Conservation (phyloP, 2,329 filamentous ascomycete genomes). For the Grosmannia huntii region DNA sequence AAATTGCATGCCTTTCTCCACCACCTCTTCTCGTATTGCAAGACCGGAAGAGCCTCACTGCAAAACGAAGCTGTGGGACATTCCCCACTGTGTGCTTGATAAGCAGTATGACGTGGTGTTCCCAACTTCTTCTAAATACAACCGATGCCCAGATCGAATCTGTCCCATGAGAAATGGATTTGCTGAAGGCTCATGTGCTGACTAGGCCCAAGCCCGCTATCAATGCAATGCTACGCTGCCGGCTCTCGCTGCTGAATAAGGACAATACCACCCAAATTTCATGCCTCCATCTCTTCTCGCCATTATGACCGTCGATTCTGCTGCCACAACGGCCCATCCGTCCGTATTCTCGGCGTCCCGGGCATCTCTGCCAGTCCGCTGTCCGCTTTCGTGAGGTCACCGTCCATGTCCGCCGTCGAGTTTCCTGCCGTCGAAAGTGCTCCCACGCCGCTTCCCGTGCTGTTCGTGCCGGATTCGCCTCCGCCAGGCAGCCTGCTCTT, state of each 20-base stretch:
- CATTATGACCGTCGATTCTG: slow-evolving; percentile 38
- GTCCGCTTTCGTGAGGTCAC: neutral
- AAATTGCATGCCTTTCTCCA: neutral
- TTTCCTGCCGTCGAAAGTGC: neutral
- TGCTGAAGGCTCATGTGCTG: neutral
- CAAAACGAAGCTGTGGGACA: neutral
- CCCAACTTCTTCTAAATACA: too few relatives aligned
- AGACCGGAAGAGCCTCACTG: too few relatives aligned
- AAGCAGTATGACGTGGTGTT: too few relatives aligned
- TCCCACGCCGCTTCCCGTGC: neutral
- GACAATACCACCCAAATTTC: too few relatives aligned
- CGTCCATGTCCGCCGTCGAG: neutral
- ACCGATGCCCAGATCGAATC: neutral
- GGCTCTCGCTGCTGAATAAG: neutral
- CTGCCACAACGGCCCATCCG: slow-evolving; percentile 34
- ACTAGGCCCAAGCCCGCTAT: neutral
- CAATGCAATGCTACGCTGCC: neutral
- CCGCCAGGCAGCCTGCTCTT: neutral
- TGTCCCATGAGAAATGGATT: neutral
- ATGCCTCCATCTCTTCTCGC: too few relatives aligned
- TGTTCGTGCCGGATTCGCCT: neutral
- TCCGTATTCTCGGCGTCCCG: neutral
- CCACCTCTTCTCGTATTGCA: neutral
- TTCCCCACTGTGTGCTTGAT: too few relatives aligned
- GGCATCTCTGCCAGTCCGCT: neutral